Conservation (phyloP, 1,139 yeast species). For the Zygosaccharomyces sapae region DNA sequence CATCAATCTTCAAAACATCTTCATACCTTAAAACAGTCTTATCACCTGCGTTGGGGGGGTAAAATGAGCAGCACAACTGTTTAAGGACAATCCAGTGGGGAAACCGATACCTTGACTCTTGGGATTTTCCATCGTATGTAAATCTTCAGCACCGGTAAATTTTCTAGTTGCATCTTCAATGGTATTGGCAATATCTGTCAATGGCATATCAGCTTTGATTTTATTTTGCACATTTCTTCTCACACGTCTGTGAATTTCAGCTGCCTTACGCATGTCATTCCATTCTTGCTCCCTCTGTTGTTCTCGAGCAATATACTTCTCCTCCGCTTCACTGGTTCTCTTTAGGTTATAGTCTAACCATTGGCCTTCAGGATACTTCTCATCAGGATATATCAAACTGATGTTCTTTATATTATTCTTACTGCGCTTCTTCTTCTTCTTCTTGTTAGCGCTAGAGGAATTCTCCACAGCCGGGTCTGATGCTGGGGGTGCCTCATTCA, state of each 20-base stretch:
- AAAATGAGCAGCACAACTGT: conserved; percentile 95
- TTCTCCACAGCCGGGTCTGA: conserved; percentile 32
- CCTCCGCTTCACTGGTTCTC: conserved; percentile 83
- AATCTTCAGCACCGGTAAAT: conserved; percentile 56
- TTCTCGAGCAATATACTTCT: conserved; percentile 65
- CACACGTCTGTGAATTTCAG: conserved; percentile 91
- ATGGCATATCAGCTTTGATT: conserved; percentile 87
- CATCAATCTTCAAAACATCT: conserved; percentile 95
- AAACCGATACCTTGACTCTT: conserved; percentile 82
- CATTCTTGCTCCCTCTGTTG: conserved; percentile 55
- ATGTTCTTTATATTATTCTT: conserved; percentile 53
- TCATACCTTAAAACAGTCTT: conserved; percentile 71
- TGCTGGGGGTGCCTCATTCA: conserved; percentile 12
- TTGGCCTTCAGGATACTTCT: conserved; percentile 83
- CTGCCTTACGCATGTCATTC: conserved; percentile 92
- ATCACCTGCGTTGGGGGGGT: conserved; percentile 97
- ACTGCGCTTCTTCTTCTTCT: conserved; percentile 50
- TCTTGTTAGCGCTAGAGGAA: conserved; percentile 33
- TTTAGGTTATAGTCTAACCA: conserved; percentile 72
- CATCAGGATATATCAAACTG: conserved; percentile 64
- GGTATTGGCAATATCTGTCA: conserved; percentile 83
- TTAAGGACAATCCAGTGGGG: conserved; percentile 92
- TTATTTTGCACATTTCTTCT: conserved; percentile 71
- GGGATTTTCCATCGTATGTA: conserved; percentile 36
- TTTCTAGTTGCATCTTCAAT: conserved; percentile 83